phyloP scores from a whole-genome alignment of 2,329 filamentous ascomycete genomes.

The Colletotrichum karsti region DNA sequence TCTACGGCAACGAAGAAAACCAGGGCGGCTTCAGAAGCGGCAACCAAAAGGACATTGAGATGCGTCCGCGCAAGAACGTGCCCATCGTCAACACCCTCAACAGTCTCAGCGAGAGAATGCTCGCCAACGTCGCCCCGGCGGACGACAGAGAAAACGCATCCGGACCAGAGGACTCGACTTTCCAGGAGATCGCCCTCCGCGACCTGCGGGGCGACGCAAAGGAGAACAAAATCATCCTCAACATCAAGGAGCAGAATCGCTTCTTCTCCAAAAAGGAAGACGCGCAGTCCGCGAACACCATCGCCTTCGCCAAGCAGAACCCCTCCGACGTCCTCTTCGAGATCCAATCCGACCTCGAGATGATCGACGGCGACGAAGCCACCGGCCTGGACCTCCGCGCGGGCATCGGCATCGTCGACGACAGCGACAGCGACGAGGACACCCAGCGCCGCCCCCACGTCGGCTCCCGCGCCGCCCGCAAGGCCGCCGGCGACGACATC shows the following conservation, averaged over 20 bases:
- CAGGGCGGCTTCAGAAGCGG: conserved; percentile 83
- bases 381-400: conserved; percentile 68
- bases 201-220: conserved; percentile 81
- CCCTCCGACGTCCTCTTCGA: conserved; percentile 73
- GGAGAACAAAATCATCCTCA: conserved; percentile 82
- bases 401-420: conserved; percentile 74
- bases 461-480: conserved; percentile 74
- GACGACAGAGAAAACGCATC: conserved; percentile 72
- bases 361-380: conserved; percentile 54
- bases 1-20: conserved; percentile 95
- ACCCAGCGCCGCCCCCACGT: conserved; percentile 60
- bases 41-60: conserved; percentile 89
- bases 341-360: conserved; percentile 69
- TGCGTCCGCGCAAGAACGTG: conserved; percentile 83
- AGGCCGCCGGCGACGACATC: conserved; percentile 71
- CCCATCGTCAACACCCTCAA: conserved; percentile 92
- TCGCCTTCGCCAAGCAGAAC: conserved; percentile 73
- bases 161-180: conserved; percentile 77
- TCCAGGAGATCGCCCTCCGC: conserved; percentile 77
- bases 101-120: conserved; percentile 89
- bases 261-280: conserved; percentile 76
- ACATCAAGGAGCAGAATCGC: conserved; percentile 85
- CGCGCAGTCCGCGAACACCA: conserved; percentile 50
- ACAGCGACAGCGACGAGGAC: conserved; percentile 74
- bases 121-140: conserved; percentile 84